phyloP scores from a whole-genome alignment of 345 rosid genomes.

The Abelmoschus esculentus region DNA sequence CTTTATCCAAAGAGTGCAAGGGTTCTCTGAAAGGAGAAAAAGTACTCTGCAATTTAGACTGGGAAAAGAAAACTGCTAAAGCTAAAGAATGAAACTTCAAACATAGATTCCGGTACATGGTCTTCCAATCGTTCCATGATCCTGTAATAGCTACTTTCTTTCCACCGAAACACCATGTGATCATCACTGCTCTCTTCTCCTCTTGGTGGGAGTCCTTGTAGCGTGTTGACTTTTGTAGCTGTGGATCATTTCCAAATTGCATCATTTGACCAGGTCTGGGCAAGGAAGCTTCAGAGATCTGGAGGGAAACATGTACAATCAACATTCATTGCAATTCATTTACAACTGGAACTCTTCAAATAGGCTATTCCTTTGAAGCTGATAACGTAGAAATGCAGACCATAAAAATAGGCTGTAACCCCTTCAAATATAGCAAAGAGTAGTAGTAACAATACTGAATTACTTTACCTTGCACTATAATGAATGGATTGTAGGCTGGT shows the following conservation, averaged over 20 bases:
- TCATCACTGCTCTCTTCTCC: constrained; percentile 33
- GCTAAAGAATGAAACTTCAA: neutral
- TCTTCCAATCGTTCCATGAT: constrained; percentile 59
- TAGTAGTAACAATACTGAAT: neutral
- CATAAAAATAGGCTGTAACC: neutral
- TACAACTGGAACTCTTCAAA: too few relatives aligned
- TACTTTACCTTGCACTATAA: neutral
- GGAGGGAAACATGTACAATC: neutral
- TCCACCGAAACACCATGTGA: constrained; percentile 57
- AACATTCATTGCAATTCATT: too few relatives aligned
- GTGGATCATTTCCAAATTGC: constrained; percentile 11
- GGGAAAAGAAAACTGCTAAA: neutral
- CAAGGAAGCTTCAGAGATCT: constrained; percentile 8
- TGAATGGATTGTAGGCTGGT: neutral
- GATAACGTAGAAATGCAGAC: neutral
- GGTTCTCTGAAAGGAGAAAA: constrained; percentile 32
- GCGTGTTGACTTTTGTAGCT: constrained; percentile 10
- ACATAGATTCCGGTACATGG: constrained; percentile 20
- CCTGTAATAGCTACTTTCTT: constrained; percentile 51
- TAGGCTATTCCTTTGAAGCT: neutral
- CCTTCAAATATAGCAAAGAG: too few relatives aligned
- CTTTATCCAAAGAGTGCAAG: constrained; percentile 38
- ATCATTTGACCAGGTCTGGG: constrained; percentile 12
- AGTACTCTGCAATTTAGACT: neutral
- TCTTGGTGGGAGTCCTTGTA: constrained; percentile 14